Base-by-base conservation (phyloP, 2,329 filamentous ascomycete genomes). In the Aplosporella prunicola region DNA sequence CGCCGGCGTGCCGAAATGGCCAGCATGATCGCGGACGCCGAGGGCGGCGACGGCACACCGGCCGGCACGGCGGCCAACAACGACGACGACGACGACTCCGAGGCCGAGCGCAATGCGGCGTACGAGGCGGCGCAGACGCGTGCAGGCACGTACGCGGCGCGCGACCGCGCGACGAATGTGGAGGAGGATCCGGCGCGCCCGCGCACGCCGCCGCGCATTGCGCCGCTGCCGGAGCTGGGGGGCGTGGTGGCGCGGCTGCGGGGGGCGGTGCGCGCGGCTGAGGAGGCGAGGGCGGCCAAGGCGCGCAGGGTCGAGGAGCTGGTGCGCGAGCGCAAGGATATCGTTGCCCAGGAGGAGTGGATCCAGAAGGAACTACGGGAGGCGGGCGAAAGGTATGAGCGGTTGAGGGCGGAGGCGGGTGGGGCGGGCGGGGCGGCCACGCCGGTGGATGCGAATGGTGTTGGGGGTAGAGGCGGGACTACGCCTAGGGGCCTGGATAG, bases 51-150 rank as follows among this genome's bases (percentile, higher is more conserved):
- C 5, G n/a, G n/a, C n/a, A n/a, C n/a, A n/a, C 8, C 10, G 9
- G 27, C 10, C 9, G 76, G 71, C 5, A 14, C 7, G 9, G 33
- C 5, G 3, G 77, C 72, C 1, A 74, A 74, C n/a, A 83, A 89
- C 38, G 79, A 76, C 15, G 76, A 80, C 29, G 77, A 76, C 0
- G 78, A 80, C 53, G 72, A 81, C 45, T 75, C 72, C 2, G 75
- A 79, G 44, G 58, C 69, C 24, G 74, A 75, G 47, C 64, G 74
- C 11, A 78, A 79, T 40, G 84, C 81, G 2, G 88, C 85, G 0
- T 96, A 93, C 61, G 88, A 94, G 58, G 76, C 78, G 9, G 80
- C 84, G 4, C 89, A 96, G 63, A 88, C 84, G 7, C 74, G 82
- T 14, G 82, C 84, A 3, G 89, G 86, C n/a, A 81, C 91, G 64